Evolutionary conservation across 2,329 filamentous ascomycete genomes (phyloP), one percentile per base, ranked within the genome.

Genomic region (Fusarium abutilonis): DNA sequence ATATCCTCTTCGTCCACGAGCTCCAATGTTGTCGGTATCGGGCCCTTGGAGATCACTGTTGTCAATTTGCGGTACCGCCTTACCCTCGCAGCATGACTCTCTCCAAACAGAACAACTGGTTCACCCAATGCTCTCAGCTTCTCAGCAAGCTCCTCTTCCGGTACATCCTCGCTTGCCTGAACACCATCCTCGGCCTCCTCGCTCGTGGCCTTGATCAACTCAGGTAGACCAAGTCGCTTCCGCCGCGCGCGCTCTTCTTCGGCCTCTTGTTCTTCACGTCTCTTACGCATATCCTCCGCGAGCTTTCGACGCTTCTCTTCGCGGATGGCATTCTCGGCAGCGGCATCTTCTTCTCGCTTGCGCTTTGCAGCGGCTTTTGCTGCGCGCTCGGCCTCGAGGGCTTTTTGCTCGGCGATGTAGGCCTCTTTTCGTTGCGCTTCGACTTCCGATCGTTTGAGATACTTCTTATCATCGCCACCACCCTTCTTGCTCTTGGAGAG

Each of bases 1-100:
- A 97, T 97, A 67, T 96, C 89, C 73, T 88, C 87, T 77, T 96
- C 93, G 8, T 90, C 86, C 2, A 98, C 88, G 1, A 92, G 85
- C 71, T 86, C 83, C 55, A 98, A 78, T 8, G 87, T 93, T 15
- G 94, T 98, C 3, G 93, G 92, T 71, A 98, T 96, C 0, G 94
- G 93, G 0, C 92, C 91, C 50, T 87, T 82, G 6, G 86, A 89
- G 66, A 91, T 76, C 40, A 84, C 79, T n/a, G 80, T 81, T 38
- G 78, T 81, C 71, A 93, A 79, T 62, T 86, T 86, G 65, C 84
- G 85, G 74, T 92, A 94, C 60, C 94, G 85, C 68, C 85, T 83
- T 57, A 96, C 74, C 42, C 89, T 83, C 56, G 85, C 84, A 32
- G 80, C 81, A 71, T 94, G 90, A 7, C 82, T 85, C 78, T 99